These are phyloP conservation scores for Neonectria magnoliae DNA, from an alignment of 2,329 filamentous ascomycete genomes.

Conservation along the genomic window DNA sequence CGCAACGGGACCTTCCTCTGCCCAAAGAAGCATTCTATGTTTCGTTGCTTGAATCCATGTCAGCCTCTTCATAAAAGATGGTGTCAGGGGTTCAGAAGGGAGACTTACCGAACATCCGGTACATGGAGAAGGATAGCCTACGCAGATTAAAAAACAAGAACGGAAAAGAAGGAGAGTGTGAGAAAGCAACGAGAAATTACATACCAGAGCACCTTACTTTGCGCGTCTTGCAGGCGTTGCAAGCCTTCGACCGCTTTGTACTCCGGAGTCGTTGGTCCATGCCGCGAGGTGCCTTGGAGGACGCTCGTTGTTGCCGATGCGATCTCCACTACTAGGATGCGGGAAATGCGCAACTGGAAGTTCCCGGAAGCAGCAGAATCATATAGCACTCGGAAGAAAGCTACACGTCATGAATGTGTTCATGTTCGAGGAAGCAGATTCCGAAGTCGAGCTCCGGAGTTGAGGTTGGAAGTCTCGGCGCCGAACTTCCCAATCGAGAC, in stretches of 20 bases:
- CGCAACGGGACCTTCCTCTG: constrained; percentile 31
- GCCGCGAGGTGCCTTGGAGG: neutral
- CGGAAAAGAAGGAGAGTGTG: neutral
- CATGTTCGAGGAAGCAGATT: constrained; percentile 5
- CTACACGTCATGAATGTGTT: constrained; percentile 6
- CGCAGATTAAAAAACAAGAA: neutral
- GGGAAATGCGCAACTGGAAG: constrained; percentile 4
- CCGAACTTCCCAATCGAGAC: constrained; percentile 29
- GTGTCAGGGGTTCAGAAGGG: no score
- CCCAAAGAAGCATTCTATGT: constrained; percentile 27
- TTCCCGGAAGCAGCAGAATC: constrained; percentile 16
- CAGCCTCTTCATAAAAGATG: neutral
- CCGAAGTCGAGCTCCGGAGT: neutral
- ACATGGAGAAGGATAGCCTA: constrained; percentile 36
- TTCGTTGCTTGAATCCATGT: constrained; percentile 20
- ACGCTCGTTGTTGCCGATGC: neutral
- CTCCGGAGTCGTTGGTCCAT: constrained; percentile 25
- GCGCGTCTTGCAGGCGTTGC: constrained; percentile 34
- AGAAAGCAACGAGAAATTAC: neutral
- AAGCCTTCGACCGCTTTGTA: constrained; percentile 33
- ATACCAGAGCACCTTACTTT: constrained; percentile 39
- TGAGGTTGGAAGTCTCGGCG: constrained; percentile 19
- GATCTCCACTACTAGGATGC: constrained; percentile 3
- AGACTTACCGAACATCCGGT: constrained; percentile 25
- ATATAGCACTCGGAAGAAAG: constrained; percentile 17